Evolutionary conservation across 2,329 filamentous ascomycete species (phyloP), one percentile per base, ranked within the genome.

Genomic region (Stagonosporopsis tanaceti): DNA sequence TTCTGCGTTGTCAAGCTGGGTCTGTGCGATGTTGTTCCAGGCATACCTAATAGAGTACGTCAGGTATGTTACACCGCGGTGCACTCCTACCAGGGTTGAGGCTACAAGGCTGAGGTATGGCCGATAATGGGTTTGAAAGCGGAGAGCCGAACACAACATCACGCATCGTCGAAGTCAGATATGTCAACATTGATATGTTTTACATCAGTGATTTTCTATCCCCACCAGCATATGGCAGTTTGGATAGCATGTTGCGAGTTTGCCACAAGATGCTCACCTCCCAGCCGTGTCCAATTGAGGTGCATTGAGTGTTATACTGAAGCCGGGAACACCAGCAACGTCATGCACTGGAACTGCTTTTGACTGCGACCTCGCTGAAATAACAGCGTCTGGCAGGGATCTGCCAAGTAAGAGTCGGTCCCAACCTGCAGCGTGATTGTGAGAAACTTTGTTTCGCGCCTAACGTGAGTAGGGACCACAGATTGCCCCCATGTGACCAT

Each of bases 121-220:
- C 27, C 28, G n/a, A 7, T 20, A 25, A 14, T 37, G 42, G 24
- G 11, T 6, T 1, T 35, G 20, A 47, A 17, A 12, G 51, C 17
- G 51, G 51, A 48, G 51, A 53, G 50, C 48, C 44, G 45, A 50
- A 11, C 11, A 25, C n/a, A 22, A 24, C n/a, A 39, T 17, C 44
- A 32, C 24, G 27, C 12, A 42, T 44, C 17, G 24, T 48, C 38
- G 12, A 32, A 32, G 30, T 14, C 30, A 12, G 2, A 32, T 4
- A 32, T 4, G 7, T 32, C 30, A 32, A 14, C 30, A 32, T 42
- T 14, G 22, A 41, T 20, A 47, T 14, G 11, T 11, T n/a, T 37
- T 47, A 12, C 1, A 6, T 32, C 12, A 8, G 20, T 14, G 22
- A 25, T 25, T 15, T 12, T 25, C 15, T 8, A 15, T 6, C 15